Conservation (phyloP, 2,329 filamentous ascomycete species). For the Claviceps paspali region DNA sequence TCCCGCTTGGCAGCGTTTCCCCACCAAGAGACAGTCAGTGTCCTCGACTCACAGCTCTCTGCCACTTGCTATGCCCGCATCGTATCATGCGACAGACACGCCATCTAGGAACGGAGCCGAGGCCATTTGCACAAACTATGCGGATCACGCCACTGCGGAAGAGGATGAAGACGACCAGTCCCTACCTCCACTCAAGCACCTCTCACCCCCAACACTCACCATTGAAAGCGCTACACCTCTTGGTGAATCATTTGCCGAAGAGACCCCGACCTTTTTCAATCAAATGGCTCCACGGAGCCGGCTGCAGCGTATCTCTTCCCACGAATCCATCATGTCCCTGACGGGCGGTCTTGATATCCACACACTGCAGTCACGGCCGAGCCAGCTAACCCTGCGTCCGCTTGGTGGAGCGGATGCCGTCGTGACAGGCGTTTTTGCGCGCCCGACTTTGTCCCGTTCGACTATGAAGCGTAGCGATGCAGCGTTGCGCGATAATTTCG, state of each 20-base stretch:
- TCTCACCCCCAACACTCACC: conserved; percentile 13
- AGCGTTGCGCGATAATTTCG: conserved; percentile 41
- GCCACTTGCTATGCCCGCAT: conserved; percentile 16
- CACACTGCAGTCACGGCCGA: conserved; percentile 58
- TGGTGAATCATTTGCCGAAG: conserved; percentile 17
- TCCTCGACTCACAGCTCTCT: conserved; percentile 36
- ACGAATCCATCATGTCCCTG: conserved; percentile 81
- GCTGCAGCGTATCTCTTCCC: conserved; percentile 55
- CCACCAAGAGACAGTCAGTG: conserved; percentile 42
- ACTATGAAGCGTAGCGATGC: conserved; percentile 34
- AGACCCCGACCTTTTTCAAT: conserved; percentile 18
- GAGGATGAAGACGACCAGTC: conserved; percentile 20
- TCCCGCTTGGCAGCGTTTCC: conserved; percentile 34
- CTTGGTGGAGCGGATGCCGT: conserved; percentile 40
- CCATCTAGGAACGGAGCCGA: conserved; percentile 8
- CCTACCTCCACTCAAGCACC: conserved; percentile 8
- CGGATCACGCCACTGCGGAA: conserved; percentile 20
- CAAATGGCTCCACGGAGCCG: conserved; percentile 24
- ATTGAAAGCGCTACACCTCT: conserved; percentile 15
- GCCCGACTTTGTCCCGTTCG: conserved; percentile 37
- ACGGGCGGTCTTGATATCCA: conserved; percentile 84
- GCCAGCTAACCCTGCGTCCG: conserved; percentile 49
- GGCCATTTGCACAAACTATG: conserved; percentile 10
- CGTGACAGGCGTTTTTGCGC: conserved; percentile 43
- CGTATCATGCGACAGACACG: conserved; percentile 18